Evolutionary conservation across 805 yeast species (phyloP).

Genomic region (Clavispora carvajalis): DNA sequence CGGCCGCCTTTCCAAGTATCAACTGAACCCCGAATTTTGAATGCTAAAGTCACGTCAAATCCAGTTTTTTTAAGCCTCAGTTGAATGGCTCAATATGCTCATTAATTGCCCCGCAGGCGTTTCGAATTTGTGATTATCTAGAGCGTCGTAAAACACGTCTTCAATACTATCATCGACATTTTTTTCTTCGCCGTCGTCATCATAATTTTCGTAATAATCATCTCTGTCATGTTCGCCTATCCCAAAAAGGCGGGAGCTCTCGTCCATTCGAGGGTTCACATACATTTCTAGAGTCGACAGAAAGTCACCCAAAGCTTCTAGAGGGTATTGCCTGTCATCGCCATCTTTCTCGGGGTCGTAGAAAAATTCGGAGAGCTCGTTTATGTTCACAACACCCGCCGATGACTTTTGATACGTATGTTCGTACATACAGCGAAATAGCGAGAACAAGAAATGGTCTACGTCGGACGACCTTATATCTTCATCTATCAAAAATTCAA

Average conservation of each 20-base stretch:
- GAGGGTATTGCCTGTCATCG: neutral
- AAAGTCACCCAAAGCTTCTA: neutral
- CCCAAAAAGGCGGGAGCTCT: neutral
- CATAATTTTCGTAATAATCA: neutral
- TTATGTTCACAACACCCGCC: constrained; percentile 32
- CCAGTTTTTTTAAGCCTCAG: no score
- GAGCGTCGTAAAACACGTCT: neutral
- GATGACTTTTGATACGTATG: constrained; percentile 59
- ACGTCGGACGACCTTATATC: constrained; percentile 51
- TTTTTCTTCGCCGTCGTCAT: neutral
- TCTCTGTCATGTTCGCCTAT: neutral
- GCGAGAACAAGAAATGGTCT: constrained; percentile 55
- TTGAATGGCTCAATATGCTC: no score
- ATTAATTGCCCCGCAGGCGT: no score
- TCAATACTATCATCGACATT: neutral
- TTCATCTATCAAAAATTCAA: constrained; percentile 71
- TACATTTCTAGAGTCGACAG: neutral
- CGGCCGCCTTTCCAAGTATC: no score
- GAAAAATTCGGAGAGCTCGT: constrained; percentile 56
- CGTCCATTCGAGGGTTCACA: neutral
- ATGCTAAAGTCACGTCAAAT: no score
- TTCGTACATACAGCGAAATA: constrained; percentile 71
- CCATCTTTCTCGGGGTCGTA: constrained; percentile 20
- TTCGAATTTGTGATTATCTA: neutral
- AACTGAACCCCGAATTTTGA: no score